Evolutionary conservation across 2,329 filamentous ascomycete species (phyloP), one percentile per base, ranked within the genome.

Genomic region (Talaromyces atroroseus): DNA sequence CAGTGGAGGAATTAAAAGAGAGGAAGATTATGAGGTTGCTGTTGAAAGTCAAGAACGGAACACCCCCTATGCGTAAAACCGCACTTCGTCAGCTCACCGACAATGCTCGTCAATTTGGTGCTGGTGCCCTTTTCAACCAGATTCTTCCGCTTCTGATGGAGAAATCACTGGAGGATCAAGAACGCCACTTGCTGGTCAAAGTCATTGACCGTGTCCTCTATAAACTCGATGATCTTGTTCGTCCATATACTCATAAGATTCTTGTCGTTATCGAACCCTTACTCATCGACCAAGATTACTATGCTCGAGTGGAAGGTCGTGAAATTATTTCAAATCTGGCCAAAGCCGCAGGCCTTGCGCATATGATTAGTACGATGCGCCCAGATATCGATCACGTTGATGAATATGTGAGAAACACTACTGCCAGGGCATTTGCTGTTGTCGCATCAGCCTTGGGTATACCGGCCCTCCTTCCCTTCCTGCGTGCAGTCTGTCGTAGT

Each of bases 291-390:
- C 94, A 99, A 76, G 95, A 99, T 75, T 99, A 99, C 76, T 99
- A 99, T 72, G 94, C 95, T 44, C 88, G 94, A 71, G 94, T 99
- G 5, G 94, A 99, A 74, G 94, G 94, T 73, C 90, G 94, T 64
- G 94, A 99, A 72, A 99, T 99, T 65, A 99, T 99, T 65, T 97
- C 92, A 55, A 99, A 99, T 71, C 83, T 99, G 50, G 89, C 89
- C 70, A 99, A 99, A 74, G 94, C 94, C 23, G 94, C 95, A 60
- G 95, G 94, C 69, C 82, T 99, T 54, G 94, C 94, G 18, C 94
- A 95, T 64, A 99, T 99, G 94, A 99, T 99, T 71, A 96, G 91
- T 75, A 96, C 92, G 8, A 99, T 99, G 94, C 83, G 94, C 67
- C 95, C 94, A 0, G 94, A 99, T 82, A 96, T 99, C 63, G 94